phyloP scores from a whole-genome alignment of 345 rosid genomes.

The Odontarrhena argentea region DNA sequence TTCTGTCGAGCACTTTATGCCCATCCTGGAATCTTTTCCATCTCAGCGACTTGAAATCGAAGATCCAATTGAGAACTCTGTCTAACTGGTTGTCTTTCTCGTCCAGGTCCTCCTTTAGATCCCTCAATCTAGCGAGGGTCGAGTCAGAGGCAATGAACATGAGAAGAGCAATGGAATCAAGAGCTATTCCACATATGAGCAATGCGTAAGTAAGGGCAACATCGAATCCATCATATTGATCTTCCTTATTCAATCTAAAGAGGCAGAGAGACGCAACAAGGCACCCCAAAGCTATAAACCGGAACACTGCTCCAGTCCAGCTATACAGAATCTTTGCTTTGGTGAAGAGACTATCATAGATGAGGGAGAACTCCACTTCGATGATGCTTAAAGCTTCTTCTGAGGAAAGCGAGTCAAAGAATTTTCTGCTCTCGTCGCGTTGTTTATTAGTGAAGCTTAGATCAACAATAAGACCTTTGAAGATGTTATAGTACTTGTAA shows the following conservation, averaged over 20 bases:
- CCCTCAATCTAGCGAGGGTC: conserved; percentile 43
- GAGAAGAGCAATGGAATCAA: conserved; percentile 50
- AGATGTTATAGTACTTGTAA: conserved; percentile 37
- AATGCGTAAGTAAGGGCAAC: conserved; percentile 56
- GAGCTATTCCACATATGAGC: conserved; percentile 57
- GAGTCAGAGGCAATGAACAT: conserved; percentile 65
- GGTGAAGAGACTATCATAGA: conserved; percentile 53
- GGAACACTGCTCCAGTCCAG: conserved; percentile 29
- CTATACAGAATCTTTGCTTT: conserved; percentile 42
- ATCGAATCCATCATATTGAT: conserved; percentile 43
- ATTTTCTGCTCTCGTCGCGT: conserved; percentile 27
- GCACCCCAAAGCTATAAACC: conserved; percentile 38
- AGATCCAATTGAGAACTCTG: conserved; percentile 25
- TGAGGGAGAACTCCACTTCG: conserved; percentile 48
- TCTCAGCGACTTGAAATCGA: conserved; percentile 30
- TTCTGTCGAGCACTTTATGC: conserved; percentile 40
- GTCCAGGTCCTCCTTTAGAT: conserved; percentile 21
- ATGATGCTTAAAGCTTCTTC: conserved; percentile 43
- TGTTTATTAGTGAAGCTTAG: conserved; percentile 37
- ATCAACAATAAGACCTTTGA: conserved; percentile 48
- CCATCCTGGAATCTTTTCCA: conserved; percentile 27
- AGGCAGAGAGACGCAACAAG: conserved; percentile 48
- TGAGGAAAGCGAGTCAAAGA: conserved; percentile 4
- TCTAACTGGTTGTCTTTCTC: conserved; percentile 18
- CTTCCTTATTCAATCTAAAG: conserved; percentile 35